These are phyloP conservation scores for Ustilago trichophora DNA, from an alignment of 1,284 basidiomycete species.

Conservation along the genomic window DNA sequence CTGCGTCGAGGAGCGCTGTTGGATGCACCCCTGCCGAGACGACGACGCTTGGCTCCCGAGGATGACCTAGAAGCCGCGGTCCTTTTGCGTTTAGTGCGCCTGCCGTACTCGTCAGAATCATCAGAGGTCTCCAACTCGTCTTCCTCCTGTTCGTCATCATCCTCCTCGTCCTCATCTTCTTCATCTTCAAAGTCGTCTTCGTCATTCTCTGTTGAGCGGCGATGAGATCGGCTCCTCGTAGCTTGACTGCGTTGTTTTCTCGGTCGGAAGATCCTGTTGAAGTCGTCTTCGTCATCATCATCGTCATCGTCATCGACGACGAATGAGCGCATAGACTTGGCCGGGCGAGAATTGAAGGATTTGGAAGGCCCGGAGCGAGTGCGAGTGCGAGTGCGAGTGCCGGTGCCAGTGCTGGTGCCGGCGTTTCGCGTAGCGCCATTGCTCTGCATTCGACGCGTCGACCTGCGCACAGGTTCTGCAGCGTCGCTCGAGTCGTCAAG, in stretches of 20 bases:
- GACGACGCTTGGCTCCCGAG: conserved; percentile 12
- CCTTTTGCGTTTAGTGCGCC: conserved; percentile 10
- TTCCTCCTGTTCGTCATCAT: conserved; percentile 9
- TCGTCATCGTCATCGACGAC: conserved; percentile 9
- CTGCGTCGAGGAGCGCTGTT: neutral
- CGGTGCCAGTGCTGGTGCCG: neutral
- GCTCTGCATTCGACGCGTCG: conserved; percentile 3
- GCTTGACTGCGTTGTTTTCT: neutral
- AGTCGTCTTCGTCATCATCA: conserved; percentile 13
- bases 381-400: neutral
- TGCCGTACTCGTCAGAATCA: conserved; percentile 11
- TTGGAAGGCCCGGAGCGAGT: neutral
- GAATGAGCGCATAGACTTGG: neutral
- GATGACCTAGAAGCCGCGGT: neutral
- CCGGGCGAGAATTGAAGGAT: neutral
- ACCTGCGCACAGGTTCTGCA: conserved; percentile 8
- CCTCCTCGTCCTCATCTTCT: conserved; percentile 4
- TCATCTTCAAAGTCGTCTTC: conserved; percentile 10
- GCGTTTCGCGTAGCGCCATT: neutral
- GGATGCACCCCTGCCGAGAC: neutral
- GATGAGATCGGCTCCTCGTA: neutral
- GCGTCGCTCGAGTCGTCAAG: conserved; percentile 22
- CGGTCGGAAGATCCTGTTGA: neutral
- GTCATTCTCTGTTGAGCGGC: neutral
- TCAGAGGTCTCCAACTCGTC: conserved; percentile 32